Evolutionary conservation across 2,329 filamentous ascomycete species (phyloP), one percentile per base, ranked within the genome.

Genomic region (Aspergillus latus): DNA sequence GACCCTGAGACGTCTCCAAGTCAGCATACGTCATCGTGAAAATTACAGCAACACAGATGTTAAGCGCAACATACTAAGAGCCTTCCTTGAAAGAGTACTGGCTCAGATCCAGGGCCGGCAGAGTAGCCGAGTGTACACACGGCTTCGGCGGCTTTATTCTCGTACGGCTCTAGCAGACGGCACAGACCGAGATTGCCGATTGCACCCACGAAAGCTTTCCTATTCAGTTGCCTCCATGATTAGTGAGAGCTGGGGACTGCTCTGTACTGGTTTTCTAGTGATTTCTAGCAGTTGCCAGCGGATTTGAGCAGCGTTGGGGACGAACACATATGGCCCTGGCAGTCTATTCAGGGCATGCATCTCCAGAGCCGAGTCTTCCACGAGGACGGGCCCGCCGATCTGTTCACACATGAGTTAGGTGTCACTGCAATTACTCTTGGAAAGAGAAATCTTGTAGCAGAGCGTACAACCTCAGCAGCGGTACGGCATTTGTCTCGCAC

Each of bases 51-150:
- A 26, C 13, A 16, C 8, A 2, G 39, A 15, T 16, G 8, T n/a
- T 3, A 16, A n/a, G 15, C 13, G 47, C 32, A 39, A 5, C 59
- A 8, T 43, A 65, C 65, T 36, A 62, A 32, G 11, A 66, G 54
- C 50, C 60, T 62, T 34, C 92, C 92, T 74, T 5, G 11, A 74
- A 96, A 96, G 13, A 96, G 80, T 16, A 92, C 78, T 1, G 89
- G 86, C 67, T 93, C 84, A 48, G 88, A 79, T 4, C 88, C 89
- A 1, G 90, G 91, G 0, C 91, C 92, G 60, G 21, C 21, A 3
- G 85, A 91, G 76, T 92, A 96, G 26, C 84, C 92, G 74, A 96
- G 95, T 0, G 92, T 96, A 76, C 91, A 95, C 34, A 96, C 88
- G 13, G 92, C 91, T 75, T 93, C 85, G 37, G 91, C 91, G 44